phyloP scores from a whole-genome alignment of 768 basidiomycete genomes.

The Strobilomyces dryophilus region DNA sequence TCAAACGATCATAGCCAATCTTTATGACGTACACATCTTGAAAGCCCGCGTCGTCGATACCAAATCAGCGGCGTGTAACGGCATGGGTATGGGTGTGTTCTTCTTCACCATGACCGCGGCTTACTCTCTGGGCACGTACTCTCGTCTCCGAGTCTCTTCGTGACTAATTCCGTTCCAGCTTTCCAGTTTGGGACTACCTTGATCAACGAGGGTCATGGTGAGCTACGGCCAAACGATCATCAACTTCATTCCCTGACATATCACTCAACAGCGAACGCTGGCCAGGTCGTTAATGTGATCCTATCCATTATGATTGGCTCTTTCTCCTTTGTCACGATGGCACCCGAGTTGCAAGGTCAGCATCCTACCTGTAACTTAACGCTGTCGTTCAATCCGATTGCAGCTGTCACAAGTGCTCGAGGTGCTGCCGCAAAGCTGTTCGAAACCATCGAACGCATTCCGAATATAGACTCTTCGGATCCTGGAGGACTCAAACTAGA shows the following conservation, averaged over 20 bases:
- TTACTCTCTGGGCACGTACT: conserved; percentile 57
- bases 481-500: conserved; percentile 66
- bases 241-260: neutral
- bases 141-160: neutral
- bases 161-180: conserved; percentile 38
- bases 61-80: conserved; percentile 59
- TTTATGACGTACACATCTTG: conserved; percentile 65
- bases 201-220: conserved; percentile 56
- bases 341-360: conserved; percentile 83
- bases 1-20: conserved; percentile 52
- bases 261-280: conserved; percentile 48
- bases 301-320: conserved; percentile 84
- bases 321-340: conserved; percentile 80
- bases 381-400: neutral
- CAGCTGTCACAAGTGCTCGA: conserved; percentile 74
- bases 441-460: conserved; percentile 83
- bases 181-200: conserved; percentile 90
- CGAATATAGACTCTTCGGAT: conserved; percentile 77
- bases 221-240: conserved; percentile 8
- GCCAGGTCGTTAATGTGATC: conserved; percentile 82
- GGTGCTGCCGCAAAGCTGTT: conserved; percentile 88
- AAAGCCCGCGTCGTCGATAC: conserved; percentile 49
- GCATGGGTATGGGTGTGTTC: conserved; percentile 62
- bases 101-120: conserved; percentile 80
- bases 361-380: neutral